Conservation (phyloP, 1,284 basidiomycete species). For the Trichosporon asahii region DNA sequence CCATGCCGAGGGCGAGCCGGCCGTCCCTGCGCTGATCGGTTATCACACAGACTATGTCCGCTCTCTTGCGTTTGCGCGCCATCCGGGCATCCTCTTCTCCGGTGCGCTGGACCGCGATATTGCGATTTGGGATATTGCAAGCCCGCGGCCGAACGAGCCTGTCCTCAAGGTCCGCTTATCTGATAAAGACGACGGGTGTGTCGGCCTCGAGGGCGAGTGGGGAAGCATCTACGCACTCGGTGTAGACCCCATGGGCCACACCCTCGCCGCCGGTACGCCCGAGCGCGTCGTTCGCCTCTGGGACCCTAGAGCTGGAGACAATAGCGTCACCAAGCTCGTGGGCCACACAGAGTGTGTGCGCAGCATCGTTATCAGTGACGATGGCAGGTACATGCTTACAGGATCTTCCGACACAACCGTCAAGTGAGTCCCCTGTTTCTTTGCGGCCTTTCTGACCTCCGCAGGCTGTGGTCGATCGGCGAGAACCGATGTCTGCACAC, state of each 20-base stretch:
- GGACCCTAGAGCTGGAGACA: conserved; percentile 73
- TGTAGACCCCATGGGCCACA: conserved; percentile 71
- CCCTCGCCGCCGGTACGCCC: conserved; percentile 84
- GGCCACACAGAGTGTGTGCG: conserved; percentile 97
- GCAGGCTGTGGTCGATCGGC: conserved; percentile 90
- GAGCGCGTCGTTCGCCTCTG: conserved; percentile 85
- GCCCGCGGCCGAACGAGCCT: conserved; percentile 48
- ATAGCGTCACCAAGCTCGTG: conserved; percentile 67
- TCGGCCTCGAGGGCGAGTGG: conserved; percentile 55
- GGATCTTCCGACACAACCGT: conserved; percentile 78
- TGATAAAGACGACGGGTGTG: conserved; percentile 42
- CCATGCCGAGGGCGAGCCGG: conserved; percentile 60
- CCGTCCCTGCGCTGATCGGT: conserved; percentile 68
- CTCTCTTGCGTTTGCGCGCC: conserved; percentile 72
- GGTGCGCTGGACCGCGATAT: conserved; percentile 92
- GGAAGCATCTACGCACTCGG: conserved; percentile 76
- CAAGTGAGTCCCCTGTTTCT: conserved; percentile 37
- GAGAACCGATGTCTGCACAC: conserved; percentile 89
- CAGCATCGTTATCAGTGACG: conserved; percentile 79
- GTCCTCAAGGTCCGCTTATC: conserved; percentile 45
- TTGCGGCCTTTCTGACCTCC: neutral
- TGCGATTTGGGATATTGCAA: conserved; percentile 86
- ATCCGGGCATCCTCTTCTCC: conserved; percentile 82
- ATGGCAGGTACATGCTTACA: conserved; percentile 84
- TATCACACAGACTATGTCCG: conserved; percentile 88